phyloP scores from a whole-genome alignment of 2,329 filamentous ascomycete genomes.

The Ambrosiella xylebori region DNA sequence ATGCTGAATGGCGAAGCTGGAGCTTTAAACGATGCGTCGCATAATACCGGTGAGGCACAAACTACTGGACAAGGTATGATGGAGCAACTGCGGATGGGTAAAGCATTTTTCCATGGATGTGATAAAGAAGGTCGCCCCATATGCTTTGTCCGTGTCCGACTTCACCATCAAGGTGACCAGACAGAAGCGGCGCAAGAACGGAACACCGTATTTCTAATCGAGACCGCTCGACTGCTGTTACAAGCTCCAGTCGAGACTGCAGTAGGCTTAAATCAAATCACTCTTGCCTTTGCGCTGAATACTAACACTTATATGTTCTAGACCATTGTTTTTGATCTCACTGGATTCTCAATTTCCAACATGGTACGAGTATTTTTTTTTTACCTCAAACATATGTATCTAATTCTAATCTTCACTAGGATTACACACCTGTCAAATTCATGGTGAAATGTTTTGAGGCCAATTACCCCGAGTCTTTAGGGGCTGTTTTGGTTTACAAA shows the following conservation, averaged over 20 bases:
- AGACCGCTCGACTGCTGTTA: slow-evolving; percentile 76
- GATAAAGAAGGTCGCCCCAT: slow-evolving; percentile 77
- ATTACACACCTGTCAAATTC: slow-evolving; percentile 92
- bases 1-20: slow-evolving; percentile 58
- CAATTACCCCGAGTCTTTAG: slow-evolving; percentile 89
- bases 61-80: slow-evolving; percentile 62
- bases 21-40: slow-evolving; percentile 36
- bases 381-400: neutral
- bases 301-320: slow-evolving; percentile 22
- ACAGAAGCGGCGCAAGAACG: slow-evolving; percentile 65
- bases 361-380: slow-evolving; percentile 42
- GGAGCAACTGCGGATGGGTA: slow-evolving; percentile 70
- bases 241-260: slow-evolving; percentile 74
- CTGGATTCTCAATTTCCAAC: slow-evolving; percentile 78
- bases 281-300: neutral
- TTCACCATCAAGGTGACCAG: slow-evolving; percentile 73
- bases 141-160: slow-evolving; percentile 64
- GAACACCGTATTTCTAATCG: slow-evolving; percentile 87
- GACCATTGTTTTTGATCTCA: slow-evolving; percentile 95
- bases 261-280: slow-evolving; percentile 35
- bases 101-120: slow-evolving; percentile 76
- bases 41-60: slow-evolving; percentile 40
- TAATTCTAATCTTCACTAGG: slow-evolving; percentile 27
- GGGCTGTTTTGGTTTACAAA: slow-evolving; percentile 83
- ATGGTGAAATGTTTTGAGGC: slow-evolving; percentile 99